These are phyloP conservation scores for Scytalidium sp. DNA, from an alignment of 2,329 filamentous ascomycete genomes.

Conservation along the genomic window DNA sequence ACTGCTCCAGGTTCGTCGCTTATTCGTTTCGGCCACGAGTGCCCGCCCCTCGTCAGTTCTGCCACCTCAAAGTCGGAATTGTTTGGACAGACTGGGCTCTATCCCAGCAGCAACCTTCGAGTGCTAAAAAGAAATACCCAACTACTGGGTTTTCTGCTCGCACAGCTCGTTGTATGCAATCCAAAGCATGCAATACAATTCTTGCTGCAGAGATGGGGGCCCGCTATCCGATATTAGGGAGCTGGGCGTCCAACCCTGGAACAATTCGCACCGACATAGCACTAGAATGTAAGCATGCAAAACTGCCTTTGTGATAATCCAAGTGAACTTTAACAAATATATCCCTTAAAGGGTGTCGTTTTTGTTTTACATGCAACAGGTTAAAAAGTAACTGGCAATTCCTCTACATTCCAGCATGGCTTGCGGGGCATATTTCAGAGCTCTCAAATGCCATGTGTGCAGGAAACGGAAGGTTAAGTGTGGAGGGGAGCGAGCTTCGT, in stretches of 20 bases:
- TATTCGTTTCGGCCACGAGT: too few species aligned
- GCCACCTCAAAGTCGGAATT: neutral
- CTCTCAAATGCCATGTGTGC: neutral
- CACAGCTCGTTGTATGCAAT: neutral
- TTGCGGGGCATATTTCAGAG: neutral
- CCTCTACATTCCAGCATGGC: too few species aligned
- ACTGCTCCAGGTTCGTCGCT: too few species aligned
- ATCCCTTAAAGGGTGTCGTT: too few species aligned
- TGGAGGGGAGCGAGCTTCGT: neutral
- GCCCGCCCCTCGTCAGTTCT: too few species aligned
- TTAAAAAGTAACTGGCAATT: too few species aligned
- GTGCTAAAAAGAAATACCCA: neutral
- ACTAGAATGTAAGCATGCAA: too few species aligned
- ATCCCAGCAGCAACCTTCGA: neutral
- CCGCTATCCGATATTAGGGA: neutral
- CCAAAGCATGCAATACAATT: neutral
- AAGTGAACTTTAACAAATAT: too few species aligned
- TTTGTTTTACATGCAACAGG: too few species aligned
- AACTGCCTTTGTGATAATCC: too few species aligned
- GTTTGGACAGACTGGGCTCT: neutral
- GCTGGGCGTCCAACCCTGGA: neutral
- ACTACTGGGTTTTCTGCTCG: neutral
- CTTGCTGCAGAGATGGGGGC: neutral
- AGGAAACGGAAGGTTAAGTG: neutral
- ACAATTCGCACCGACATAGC: neutral